Conservation (phyloP, 2,329 filamentous ascomycete species). For the Alternaria tenuissima region DNA sequence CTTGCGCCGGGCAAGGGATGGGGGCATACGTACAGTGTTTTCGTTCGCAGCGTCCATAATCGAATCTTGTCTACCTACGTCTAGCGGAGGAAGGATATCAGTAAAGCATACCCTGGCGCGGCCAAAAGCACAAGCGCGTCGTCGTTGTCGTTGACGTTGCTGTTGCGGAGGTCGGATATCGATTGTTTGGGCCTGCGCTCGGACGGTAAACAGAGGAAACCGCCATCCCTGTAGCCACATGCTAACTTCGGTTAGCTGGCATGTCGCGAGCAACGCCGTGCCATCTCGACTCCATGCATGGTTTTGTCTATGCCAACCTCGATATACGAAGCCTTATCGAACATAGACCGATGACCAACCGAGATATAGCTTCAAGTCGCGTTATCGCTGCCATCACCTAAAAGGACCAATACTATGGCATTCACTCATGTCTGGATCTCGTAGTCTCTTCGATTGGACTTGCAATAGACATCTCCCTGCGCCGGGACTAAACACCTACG, state of each 20-base stretch:
- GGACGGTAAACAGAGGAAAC: constrained; percentile 19
- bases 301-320: no score
- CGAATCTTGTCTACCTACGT: background rate
- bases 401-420: no score
- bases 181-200: constrained; percentile 19
- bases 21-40: constrained; percentile 37
- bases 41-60: constrained; percentile 39
- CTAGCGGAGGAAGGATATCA: constrained; percentile 16
- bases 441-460: no score
- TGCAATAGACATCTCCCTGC: no score
- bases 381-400: no score
- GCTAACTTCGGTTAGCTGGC: constrained; percentile 7
- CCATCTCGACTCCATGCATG: background rate
- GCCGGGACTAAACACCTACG: no score
- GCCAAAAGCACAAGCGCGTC: constrained; percentile 14
- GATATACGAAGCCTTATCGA: no score
- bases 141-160: constrained; percentile 7
- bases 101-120: constrained; percentile 10
- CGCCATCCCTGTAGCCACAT: constrained; percentile 12
- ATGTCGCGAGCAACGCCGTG: background rate
- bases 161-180: constrained; percentile 13
- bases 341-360: no score
- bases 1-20: constrained; percentile 11
- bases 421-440: no score
- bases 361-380: no score